Base-by-base conservation (phyloP, 176 grass and related monocot genomes). In the Oryza rufipogon region DNA sequence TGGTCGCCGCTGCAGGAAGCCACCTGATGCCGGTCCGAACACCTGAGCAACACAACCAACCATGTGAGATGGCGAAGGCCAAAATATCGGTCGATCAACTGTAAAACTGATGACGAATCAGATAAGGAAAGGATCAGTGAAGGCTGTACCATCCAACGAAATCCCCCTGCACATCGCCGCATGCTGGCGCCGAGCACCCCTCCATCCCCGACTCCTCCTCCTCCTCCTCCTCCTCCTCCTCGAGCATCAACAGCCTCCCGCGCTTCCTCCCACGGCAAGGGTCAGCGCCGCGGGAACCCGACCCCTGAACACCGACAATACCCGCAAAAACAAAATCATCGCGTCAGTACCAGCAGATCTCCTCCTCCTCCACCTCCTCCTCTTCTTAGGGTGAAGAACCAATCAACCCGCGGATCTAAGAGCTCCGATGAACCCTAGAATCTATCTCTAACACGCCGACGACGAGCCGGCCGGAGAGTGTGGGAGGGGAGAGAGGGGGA, bases 251-350 rank as follows among this genome's bases (percentile, higher is more conserved):
- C 8, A 70, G 19, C 78, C 78, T 88, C 0, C n/a, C 34, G 2
- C 85, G 78, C 78, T 87, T 87, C 49, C 17, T 20, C 56, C 85
- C 64, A 66, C 34, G 38, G n/a, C 66, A 9, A 46, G 70, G 17
- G 4, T 42, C 16, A 9, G 85, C 42, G 71, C 33, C 42, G 30
- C 45, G 0, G 77, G 67, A 80, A 46, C 19, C 34, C 1, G 70
- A 80, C 17, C 20, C 48, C 70, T 80, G 75, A 74, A 47, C 23
- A 84, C 9, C 54, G 6, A 84, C 58, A 69, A 58, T 42, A 60
- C 60, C 22, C 26, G 75, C 75, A 32, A 52, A 15, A 19, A 36
- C 36, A 38, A 36, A 74, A n/a, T 15, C 6, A n/a, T 88, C 33
- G 78, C 15, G 34, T 81, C 39, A 1, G 39, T 2, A 41, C 7